A percentile compares a stretch with the other conserved stretches of the same genome.
Conservation (phyloP, 495 filamentous ascomycete genomes). For the Hypoxylon intermedium region DNA sequence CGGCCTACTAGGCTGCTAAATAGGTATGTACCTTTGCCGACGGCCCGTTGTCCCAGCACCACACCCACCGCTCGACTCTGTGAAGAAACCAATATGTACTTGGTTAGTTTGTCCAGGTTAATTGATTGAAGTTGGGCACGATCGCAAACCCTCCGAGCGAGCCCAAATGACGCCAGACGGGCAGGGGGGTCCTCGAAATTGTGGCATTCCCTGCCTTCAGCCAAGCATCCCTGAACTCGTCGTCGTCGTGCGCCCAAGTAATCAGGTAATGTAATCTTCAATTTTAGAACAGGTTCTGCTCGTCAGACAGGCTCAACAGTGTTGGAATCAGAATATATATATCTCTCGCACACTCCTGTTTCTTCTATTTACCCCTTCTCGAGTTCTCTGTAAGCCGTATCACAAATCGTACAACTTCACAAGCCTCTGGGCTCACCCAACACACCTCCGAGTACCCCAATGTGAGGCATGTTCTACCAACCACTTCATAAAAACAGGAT, state of each 20-base stretch:
- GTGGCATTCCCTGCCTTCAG: conserved; percentile 4
- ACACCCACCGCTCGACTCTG: background rate
- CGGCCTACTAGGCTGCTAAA: no score
- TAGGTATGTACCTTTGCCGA: conserved; percentile 25
- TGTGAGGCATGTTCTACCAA: no score
- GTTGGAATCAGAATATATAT: no score
- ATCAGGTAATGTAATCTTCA: background rate
- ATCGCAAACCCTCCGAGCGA: conserved; percentile 24
- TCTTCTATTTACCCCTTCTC: no score
- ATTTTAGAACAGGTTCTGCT: background rate
- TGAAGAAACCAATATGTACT: no score
- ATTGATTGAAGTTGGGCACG: conserved; percentile 25
- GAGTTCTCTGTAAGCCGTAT: no score
- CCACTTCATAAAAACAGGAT: no score
- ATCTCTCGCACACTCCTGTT: no score
- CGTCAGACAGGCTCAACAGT: no score
- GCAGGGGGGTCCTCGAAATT: conserved; percentile 11
- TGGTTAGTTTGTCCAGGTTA: no score
- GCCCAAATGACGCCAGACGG: conserved; percentile 37
- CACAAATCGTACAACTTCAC: no score
- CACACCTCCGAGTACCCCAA: no score
- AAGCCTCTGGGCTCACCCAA: background rate
- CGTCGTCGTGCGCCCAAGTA: background rate
- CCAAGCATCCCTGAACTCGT: background rate
- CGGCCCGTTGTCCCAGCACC: conserved; percentile 12